Evolutionary conservation across 2,329 filamentous ascomycete species (phyloP).

Genomic region (Fusarium vanettenii): DNA sequence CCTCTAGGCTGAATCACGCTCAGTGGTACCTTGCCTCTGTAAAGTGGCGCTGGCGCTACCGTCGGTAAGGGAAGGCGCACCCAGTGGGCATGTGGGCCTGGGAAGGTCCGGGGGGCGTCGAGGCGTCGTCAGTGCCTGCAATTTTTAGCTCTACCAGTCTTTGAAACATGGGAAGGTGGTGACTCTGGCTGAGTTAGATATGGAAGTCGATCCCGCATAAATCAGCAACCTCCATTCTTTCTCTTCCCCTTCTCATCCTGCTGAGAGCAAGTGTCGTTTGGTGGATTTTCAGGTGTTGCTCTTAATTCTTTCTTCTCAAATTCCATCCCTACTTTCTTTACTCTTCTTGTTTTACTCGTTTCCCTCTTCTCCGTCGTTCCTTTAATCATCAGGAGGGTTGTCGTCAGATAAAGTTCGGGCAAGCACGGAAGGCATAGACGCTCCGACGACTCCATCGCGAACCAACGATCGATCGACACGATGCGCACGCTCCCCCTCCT

Average conservation of each 20-base stretch:
- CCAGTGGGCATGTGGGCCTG: background rate
- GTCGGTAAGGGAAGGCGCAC: background rate
- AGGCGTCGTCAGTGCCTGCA: background rate
- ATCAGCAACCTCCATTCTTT: background rate
- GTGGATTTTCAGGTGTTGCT: background rate
- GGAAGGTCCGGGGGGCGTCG: background rate
- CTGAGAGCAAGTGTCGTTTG: background rate
- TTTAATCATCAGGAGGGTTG: background rate
- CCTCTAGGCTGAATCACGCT: background rate
- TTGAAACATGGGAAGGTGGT: background rate
- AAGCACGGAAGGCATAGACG: background rate
- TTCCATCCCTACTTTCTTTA: background rate
- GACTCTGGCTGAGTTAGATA: background rate
- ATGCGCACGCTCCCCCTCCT: conserved; percentile 36
- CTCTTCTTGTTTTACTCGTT: background rate
- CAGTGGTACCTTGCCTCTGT: background rate
- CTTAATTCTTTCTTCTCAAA: background rate
- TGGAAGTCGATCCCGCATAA: background rate
- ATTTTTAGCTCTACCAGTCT: background rate
- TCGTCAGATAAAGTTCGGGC: background rate
- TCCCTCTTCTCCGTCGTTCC: background rate
- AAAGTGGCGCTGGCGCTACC: background rate
- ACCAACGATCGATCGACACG: background rate
- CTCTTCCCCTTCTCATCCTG: background rate
- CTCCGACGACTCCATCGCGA: background rate